Percentiles rank a stretch among this genome's conserved stretches.
Evolutionary conservation across 2,329 filamentous ascomycete species (phyloP).

Genomic region (Aspergillus ochraceus): DNA sequence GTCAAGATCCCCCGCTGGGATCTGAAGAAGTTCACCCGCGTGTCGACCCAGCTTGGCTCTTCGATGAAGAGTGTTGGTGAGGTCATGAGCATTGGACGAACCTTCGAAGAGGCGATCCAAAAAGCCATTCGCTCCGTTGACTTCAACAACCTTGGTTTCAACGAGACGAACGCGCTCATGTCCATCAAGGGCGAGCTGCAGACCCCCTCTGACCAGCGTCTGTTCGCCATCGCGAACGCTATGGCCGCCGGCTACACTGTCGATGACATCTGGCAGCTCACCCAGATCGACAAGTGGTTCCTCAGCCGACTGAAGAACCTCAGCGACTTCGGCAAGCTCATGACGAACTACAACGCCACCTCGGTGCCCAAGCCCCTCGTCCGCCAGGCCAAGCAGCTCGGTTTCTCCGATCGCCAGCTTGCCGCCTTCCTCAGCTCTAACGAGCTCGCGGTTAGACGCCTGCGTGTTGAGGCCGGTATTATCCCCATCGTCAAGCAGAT

Average conservation of each 20-base stretch:
- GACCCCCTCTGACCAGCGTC: slow-evolving; percentile 93
- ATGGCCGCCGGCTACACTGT: slow-evolving; percentile 94
- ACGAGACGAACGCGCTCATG: slow-evolving; percentile 88
- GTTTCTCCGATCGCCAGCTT: slow-evolving; percentile 90
- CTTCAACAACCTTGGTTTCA: slow-evolving; percentile 92
- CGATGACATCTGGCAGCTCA: slow-evolving; percentile 97
- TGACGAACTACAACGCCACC: slow-evolving; percentile 69
- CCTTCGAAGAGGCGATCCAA: slow-evolving; percentile 97
- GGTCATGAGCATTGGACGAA: slow-evolving; percentile 96
- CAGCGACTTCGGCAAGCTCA: slow-evolving; percentile 80
- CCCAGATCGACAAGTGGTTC: slow-evolving; percentile 99
- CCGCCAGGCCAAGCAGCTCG: slow-evolving; percentile 84
- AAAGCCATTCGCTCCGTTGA: slow-evolving; percentile 96
- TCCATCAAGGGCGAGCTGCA: slow-evolving; percentile 94
- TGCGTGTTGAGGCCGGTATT: slow-evolving; percentile 83
- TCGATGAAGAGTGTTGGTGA: slow-evolving; percentile 99
- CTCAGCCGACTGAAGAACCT: slow-evolving; percentile 86
- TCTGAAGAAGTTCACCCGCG: slow-evolving; percentile 96
- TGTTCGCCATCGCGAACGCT: slow-evolving; percentile 96
- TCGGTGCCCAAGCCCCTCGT: slow-evolving; percentile 66
- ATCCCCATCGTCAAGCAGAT: slow-evolving; percentile 95
- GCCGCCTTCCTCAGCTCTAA: slow-evolving; percentile 94
- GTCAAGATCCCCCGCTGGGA: slow-evolving; percentile 99
- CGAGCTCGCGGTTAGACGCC: slow-evolving; percentile 81
- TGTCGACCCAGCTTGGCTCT: slow-evolving; percentile 91